Evolutionary conservation across 2,329 filamentous ascomycete species (phyloP), one percentile per base, ranked within the genome.

Genomic region (Dothistroma pini): DNA sequence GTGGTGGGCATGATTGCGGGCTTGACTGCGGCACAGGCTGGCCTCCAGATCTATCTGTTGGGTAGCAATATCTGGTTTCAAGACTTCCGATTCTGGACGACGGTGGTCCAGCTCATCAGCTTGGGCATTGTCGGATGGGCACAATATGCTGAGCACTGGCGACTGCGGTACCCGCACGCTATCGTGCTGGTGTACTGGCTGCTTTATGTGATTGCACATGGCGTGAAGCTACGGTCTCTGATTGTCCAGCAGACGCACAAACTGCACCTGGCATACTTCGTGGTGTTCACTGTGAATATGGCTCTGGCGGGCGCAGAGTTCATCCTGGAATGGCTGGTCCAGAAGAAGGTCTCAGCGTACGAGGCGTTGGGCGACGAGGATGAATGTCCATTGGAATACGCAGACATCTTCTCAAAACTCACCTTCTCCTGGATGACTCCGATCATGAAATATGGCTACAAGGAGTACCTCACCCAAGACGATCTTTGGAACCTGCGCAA

Each of bases 401-500:
- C 95, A 12, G 92, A 93, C 62, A 82, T 97, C 56, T 99, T 99
- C 78, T 96, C 93, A 4, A 86, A 90, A 55, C 83, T 99, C 51
- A 96, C 93, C 0, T 99, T 99, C 75, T 88, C 89, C 58, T 99
- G 95, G 95, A 97, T 99, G 93, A 97, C 95, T 0, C 93, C 95
- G 0, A 80, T 99, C 84, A 99, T 99, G 95, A 92, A 87, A 72
- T 89, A 89, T 72, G 95, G 95, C 0, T 97, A 99, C 80, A 90
- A 89, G 72, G 86, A 93, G 61, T 99, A 87, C 74, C 81, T 99
- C 63, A 96, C 92, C 1, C 92, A 97, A 74, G 91, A 97, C 65
- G 93, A 99, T 75, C 83, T 99, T 25, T 99, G 96, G 96, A 93
- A 91, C 63, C 80, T 99, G 60, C 86, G 92, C 47, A 88, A 86